Conservation (phyloP, 306 rosid species). For the Dalbergia cultrata region DNA sequence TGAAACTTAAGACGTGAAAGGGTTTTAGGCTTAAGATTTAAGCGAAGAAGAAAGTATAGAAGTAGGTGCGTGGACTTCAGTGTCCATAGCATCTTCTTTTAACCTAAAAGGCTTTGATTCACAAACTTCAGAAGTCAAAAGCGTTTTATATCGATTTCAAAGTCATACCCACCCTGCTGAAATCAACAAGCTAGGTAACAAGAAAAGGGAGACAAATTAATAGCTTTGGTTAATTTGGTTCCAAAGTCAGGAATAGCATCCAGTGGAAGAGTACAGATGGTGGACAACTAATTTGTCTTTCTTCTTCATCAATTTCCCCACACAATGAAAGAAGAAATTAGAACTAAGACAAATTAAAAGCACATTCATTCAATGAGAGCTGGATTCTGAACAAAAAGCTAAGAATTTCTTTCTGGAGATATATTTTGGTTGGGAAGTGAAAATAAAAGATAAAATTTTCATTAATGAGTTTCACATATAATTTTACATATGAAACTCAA, state of each 20-base stretch:
- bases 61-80: slow-evolving; percentile 91
- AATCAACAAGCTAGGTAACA: slow-evolving; percentile 41
- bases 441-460: too few relatives aligned
- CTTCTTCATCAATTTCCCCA: slow-evolving; percentile 64
- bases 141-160: slow-evolving; percentile 41
- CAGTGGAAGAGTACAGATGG: slow-evolving; percentile 53
- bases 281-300: slow-evolving; percentile 58
- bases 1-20: slow-evolving; percentile 36
- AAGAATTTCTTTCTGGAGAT: neutral
- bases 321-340: slow-evolving; percentile 51
- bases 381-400: neutral
- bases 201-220: slow-evolving; percentile 45
- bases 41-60: slow-evolving; percentile 44
- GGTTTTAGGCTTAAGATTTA: slow-evolving; percentile 21
- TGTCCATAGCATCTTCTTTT: slow-evolving; percentile 71
- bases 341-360: slow-evolving; percentile 52
- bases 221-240: slow-evolving; percentile 57
- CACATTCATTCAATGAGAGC: slow-evolving; percentile 31
- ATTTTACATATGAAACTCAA: too few relatives aligned
- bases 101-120: slow-evolving; percentile 81
- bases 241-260: slow-evolving; percentile 55
- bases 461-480: too few relatives aligned
- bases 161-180: slow-evolving; percentile 51
- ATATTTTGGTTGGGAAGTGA: too few relatives aligned
- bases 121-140: slow-evolving; percentile 56